phyloP scores from a whole-genome alignment of 129 eudicot genomes.

The Gnaphalium uliginosum region DNA sequence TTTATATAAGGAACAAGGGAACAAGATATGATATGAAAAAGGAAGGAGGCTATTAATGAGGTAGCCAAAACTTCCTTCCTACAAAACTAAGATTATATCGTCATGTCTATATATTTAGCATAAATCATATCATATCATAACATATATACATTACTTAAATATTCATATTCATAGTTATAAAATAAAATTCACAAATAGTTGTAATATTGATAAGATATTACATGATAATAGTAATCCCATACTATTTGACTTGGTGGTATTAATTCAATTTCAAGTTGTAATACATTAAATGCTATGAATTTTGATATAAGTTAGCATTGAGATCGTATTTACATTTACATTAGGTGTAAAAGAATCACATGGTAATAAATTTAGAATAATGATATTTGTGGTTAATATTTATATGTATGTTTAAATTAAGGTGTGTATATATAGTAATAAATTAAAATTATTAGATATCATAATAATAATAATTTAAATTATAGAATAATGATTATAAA shows the following conservation, averaged over 20 bases:
- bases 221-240: background rate
- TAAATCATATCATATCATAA: background rate
- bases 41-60: constrained; percentile 58
- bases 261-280: background rate
- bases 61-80: constrained; percentile 37
- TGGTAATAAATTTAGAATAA: no score
- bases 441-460: no score
- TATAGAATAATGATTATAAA: no score
- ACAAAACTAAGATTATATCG: background rate
- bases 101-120: background rate
- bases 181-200: background rate
- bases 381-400: no score
- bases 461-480: no score
- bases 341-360: no score
- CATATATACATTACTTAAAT: background rate
- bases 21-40: constrained; percentile 23
- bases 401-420: no score
- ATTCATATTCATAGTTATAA: background rate
- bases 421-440: no score
- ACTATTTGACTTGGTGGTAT: background rate
- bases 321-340: background rate
- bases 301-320: background rate
- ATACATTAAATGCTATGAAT: background rate
- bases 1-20: constrained; percentile 33
- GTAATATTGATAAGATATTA: background rate